A percentile compares a stretch with the other conserved stretches of the same genome.
phyloP scores from a whole-genome alignment of 805 yeast genomes.

The Candida piceae region DNA sequence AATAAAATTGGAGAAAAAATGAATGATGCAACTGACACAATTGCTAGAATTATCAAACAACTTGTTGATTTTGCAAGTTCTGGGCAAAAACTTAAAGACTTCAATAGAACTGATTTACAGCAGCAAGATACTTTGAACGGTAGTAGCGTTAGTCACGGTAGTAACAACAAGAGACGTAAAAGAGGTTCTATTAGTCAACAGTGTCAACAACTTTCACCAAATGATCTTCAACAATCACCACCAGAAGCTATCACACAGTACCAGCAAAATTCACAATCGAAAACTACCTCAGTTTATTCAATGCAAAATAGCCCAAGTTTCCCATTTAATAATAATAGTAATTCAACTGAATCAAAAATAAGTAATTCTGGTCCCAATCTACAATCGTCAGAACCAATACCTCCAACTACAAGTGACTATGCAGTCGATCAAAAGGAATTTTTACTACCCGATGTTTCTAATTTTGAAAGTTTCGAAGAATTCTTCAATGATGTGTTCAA shows the following conservation, averaged over 20 bases:
- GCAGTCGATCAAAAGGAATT: slow-evolving; percentile 6
- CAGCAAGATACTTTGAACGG: no score
- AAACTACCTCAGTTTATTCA: neutral
- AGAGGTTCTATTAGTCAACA: slow-evolving; percentile 18
- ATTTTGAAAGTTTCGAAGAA: slow-evolving; percentile 50
- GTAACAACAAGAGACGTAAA: neutral
- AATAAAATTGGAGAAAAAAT: slow-evolving; percentile 51
- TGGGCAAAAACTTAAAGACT: slow-evolving; percentile 14
- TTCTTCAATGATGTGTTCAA: slow-evolving; percentile 43
- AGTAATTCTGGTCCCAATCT: no score
- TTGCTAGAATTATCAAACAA: slow-evolving; percentile 49
- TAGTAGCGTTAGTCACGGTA: no score
- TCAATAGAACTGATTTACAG: neutral
- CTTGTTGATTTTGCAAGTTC: slow-evolving; percentile 41
- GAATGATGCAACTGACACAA: slow-evolving; percentile 57
- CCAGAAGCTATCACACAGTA: neutral
- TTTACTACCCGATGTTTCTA: slow-evolving; percentile 40
- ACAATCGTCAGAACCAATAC: no score
- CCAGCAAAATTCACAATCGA: neutral
- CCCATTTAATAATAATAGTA: neutral
- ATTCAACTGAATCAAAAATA: neutral
- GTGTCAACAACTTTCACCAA: slow-evolving; percentile 17
- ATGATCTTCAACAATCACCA: slow-evolving; percentile 13
- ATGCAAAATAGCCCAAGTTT: slow-evolving; percentile 1
- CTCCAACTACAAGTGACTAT: slow-evolving; percentile 5